Percentiles rank a stretch among this genome's conserved stretches.
These are phyloP conservation scores for Thermothelomyces thermophilus DNA, from an alignment of 2,329 filamentous ascomycete genomes.

Conservation along the genomic window DNA sequence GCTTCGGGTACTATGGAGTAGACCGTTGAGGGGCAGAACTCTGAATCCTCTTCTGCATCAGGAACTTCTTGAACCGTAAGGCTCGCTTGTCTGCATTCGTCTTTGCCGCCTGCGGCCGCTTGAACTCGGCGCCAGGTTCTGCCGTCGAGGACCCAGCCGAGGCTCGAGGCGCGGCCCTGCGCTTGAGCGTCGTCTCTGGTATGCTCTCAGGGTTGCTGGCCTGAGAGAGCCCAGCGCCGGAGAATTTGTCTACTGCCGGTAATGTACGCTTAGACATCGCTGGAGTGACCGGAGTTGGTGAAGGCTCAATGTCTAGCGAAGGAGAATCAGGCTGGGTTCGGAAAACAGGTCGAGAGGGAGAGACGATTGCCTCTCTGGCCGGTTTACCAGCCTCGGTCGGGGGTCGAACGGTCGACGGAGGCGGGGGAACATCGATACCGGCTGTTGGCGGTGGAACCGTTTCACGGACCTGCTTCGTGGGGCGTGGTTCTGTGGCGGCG, in stretches of 20 bases:
- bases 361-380: background rate
- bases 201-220: slow-evolving; percentile 16
- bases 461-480: background rate
- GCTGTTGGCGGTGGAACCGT: too few species aligned
- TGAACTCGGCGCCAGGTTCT: slow-evolving; percentile 2
- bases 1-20: background rate
- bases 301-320: background rate
- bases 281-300: background rate
- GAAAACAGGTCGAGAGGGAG: background rate
- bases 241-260: background rate
- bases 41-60: slow-evolving; percentile 1
- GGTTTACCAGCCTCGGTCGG: background rate
- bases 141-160: background rate
- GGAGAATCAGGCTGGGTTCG: slow-evolving; percentile 6
- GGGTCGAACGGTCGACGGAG: background rate
- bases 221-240: background rate
- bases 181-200: slow-evolving; percentile 6
- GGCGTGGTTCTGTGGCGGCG: background rate
- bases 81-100: background rate
- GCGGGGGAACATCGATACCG: background rate
- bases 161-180: background rate
- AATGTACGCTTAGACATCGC: background rate
- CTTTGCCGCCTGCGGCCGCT: background rate
- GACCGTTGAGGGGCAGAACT: slow-evolving; percentile 3
- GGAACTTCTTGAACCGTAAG: slow-evolving; percentile 1